A percentile compares a stretch with the other conserved stretches of the same genome.
Conservation (phyloP, 495 filamentous ascomycete genomes). For the Penicillium canariense region DNA sequence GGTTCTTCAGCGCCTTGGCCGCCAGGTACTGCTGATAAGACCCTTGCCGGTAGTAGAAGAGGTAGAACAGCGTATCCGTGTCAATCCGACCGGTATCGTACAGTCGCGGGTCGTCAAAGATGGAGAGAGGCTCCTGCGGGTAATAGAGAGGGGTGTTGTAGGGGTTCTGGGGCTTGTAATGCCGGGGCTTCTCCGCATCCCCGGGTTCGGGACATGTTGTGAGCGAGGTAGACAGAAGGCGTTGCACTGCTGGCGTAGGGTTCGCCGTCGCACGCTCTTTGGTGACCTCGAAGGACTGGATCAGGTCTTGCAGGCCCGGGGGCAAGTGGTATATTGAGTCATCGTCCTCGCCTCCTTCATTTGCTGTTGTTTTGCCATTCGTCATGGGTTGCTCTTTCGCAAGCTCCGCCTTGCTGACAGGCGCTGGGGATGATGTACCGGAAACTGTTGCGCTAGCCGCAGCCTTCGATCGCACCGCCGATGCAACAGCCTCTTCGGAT, state of each 20-base stretch:
- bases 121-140: slow-evolving; percentile 83
- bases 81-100: slow-evolving; percentile 78
- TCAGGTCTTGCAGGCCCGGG: slow-evolving; percentile 79
- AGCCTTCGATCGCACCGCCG: slow-evolving; percentile 45
- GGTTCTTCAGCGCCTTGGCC: slow-evolving; percentile 89
- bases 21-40: slow-evolving; percentile 96
- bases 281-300: slow-evolving; percentile 85
- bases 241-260: slow-evolving; percentile 62
- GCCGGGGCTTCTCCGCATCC: slow-evolving; percentile 78
- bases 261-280: slow-evolving; percentile 59
- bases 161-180: slow-evolving; percentile 77
- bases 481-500: slow-evolving; percentile 32
- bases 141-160: slow-evolving; percentile 82
- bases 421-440: slow-evolving; percentile 17
- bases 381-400: slow-evolving; percentile 24
- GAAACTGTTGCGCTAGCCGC: slow-evolving; percentile 27
- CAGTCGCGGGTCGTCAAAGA: slow-evolving; percentile 85
- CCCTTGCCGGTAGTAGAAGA: slow-evolving; percentile 97
- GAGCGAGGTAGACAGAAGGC: slow-evolving; percentile 70
- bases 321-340: slow-evolving; percentile 97
- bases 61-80: slow-evolving; percentile 95
- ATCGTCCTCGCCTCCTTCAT: slow-evolving; percentile 38
- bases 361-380: slow-evolving; percentile 35
- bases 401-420: slow-evolving; percentile 41
- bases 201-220: slow-evolving; percentile 65